Evolutionary conservation across 345 rosid species (phyloP), one percentile per base, ranked within the genome.

Genomic region (Tarenaya hassleriana): DNA sequence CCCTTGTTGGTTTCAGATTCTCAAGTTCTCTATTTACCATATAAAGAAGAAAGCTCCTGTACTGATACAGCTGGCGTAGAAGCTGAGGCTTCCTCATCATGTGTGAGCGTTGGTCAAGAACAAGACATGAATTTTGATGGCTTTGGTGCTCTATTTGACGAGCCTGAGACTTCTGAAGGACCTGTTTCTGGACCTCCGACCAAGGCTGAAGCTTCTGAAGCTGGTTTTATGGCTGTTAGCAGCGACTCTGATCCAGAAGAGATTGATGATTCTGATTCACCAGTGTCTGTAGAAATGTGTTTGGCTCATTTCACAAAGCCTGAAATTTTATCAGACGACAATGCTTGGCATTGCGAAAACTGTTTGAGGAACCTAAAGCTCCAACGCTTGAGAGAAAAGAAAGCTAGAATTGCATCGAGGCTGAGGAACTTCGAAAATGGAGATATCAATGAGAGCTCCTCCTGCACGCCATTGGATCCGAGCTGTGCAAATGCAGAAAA

Each of bases 321-420:
- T 35, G 95, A 86, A 63, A 68, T 83, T 68, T 85, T 86, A 34
- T 69, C 73, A 35, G 64, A 77, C 57, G 88, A 86, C 67, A 80
- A 86, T 75, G 91, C 91, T 63, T 86, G 95, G 95, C 75, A 80
- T 52, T 86, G 95, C 64, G 88, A 86, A 65, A 75, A 77, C 53
- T 86, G 95, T 65, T 73, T 78, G 2, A 77, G 64, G 61, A 55
- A 27, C 60, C 53, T 76, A 49, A 74, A 10, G 38, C 47, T 21
- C 42, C 74, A 64, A 55, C 60, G 34, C 42, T 67, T 60, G 49
- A 67, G 70, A 52, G 51, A 71, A 57, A 77, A 58, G 66, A 70
- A 63, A 42, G 52, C 58, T 12, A 66, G 66, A 61, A 54, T 13
- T 54, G 46, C 34, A 35, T 35, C 34, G 13, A 16, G 11, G 17